Base-by-base conservation (phyloP, 2,329 filamentous ascomycete genomes). In the Phaeosphaeriaceae sp. region DNA sequence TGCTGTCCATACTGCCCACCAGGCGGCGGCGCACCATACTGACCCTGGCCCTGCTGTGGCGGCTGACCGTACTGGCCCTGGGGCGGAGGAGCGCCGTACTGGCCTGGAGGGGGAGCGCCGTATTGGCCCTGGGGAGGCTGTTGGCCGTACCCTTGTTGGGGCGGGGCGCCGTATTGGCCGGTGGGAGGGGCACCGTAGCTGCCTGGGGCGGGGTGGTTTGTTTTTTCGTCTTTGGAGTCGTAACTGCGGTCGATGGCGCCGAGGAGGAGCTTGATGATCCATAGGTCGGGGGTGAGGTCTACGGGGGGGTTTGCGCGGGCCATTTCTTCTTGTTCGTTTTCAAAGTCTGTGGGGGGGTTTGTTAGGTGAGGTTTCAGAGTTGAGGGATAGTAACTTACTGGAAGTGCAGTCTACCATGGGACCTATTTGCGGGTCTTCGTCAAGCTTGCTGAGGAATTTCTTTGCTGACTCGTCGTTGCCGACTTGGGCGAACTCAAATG, bases 401-500 rank as follows among this genome's bases (percentile, higher is more conserved):
- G 85, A 87, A 47, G 85, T 88, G 74, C 85, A 88, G 69, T 88
- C 85, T 48, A 88, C 81, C 68, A 87, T 72, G 13, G 76, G 70
- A 39, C 86, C 86, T 61, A 88, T 81, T 17, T 71, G 70, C 11
- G 84, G 83, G 50, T 88, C 84, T 53, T 83, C 80, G 60, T 88
- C 86, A n/a, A 88, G 77, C 61, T 82, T 82, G 40, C 77, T 72
- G 39, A 88, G 75, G 76, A 87, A 88, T 52, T 86, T 81, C 46
- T 82, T 81, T 2, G 86, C 86, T 56, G 81, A 81, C 64, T 81
- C 76, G 61, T 88, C 86, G 59, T 87, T 87, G 54, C 86, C 86
- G 40, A 88, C 86, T 61, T 88, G 86, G 0, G 85, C 85, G 63
- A 88, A 87, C 63, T 88, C 84, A 75, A 87, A 87, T 0, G 83